These are phyloP conservation scores for Echeveria elegans DNA, from an alignment of 164 flowering plant genomes.

Conservation along the genomic window DNA sequence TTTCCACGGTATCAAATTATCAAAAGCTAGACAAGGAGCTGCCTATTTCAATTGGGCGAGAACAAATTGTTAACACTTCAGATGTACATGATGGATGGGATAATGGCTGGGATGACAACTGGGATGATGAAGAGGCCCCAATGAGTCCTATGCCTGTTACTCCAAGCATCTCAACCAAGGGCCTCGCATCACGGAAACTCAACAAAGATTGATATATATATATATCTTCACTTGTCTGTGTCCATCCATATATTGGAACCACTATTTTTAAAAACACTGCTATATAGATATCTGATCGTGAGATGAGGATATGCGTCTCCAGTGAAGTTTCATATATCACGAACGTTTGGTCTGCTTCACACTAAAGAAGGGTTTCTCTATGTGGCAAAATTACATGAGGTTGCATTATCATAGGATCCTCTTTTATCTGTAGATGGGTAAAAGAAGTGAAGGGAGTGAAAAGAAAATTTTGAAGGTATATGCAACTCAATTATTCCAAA, in stretches of 20 bases:
- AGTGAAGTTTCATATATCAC: too few relatives aligned
- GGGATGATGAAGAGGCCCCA: slow-evolving; percentile 82
- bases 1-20: slow-evolving; percentile 26
- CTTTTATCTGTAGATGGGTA: too few relatives aligned
- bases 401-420: too few relatives aligned
- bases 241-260: neutral
- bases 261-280: neutral
- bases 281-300: neutral
- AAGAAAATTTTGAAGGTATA: too few relatives aligned
- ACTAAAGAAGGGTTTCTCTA: too few relatives aligned
- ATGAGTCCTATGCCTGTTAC: slow-evolving; percentile 47
- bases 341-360: too few relatives aligned
- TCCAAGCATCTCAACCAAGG: slow-evolving; percentile 52
- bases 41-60: slow-evolving; percentile 30
- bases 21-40: slow-evolving; percentile 58
- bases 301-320: neutral
- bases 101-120: slow-evolving; percentile 57
- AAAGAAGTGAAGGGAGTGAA: too few relatives aligned
- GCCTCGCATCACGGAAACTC: slow-evolving; percentile 49
- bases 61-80: slow-evolving; percentile 16
- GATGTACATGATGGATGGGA: slow-evolving; percentile 57
- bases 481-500: too few relatives aligned
- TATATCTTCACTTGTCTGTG: neutral
- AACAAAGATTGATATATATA: slow-evolving; percentile 33
- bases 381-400: too few relatives aligned